These are phyloP conservation scores for Mollisia scopiformis DNA, from an alignment of 2,329 filamentous ascomycete species.

Conservation along the genomic window DNA sequence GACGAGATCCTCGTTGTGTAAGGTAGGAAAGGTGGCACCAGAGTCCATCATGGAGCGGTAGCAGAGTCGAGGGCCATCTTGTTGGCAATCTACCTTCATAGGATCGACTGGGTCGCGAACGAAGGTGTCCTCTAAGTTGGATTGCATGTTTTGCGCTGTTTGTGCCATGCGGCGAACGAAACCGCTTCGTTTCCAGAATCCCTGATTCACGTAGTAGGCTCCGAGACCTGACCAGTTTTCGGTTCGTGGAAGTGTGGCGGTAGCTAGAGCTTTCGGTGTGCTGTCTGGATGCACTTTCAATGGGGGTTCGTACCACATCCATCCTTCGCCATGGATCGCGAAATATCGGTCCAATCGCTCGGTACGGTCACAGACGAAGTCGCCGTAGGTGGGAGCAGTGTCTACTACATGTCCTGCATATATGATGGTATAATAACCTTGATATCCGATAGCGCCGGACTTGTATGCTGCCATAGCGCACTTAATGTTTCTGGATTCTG, in stretches of 20 bases:
- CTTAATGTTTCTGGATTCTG: conserved; percentile 45
- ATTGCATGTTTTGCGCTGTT: not conserved
- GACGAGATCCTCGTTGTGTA: conserved; percentile 41
- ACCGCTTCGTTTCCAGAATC: conserved; percentile 25
- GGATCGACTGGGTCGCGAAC: not conserved
- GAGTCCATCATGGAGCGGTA: conserved; percentile 45
- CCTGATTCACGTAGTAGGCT: conserved; percentile 20
- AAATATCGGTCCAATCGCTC: conserved; percentile 44
- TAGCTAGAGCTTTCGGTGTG: conserved; percentile 1
- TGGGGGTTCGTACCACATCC: conserved; percentile 46
- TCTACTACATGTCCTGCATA: conserved; percentile 48
- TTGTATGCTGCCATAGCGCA: conserved; percentile 47
- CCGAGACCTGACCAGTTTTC: conserved; percentile 9
- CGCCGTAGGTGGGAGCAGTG: conserved; percentile 40
- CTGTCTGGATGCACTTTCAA: conserved; percentile 33
- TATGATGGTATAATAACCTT: conserved; percentile 44
- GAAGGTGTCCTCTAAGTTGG: not conserved
- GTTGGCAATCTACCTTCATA: conserved; percentile 12
- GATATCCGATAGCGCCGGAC: conserved; percentile 44
- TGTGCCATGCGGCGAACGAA: conserved; percentile 20
- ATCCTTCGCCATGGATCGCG: conserved; percentile 42
- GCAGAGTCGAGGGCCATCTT: conserved; percentile 33
- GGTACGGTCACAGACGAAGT: conserved; percentile 43
- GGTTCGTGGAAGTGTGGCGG: not conserved
- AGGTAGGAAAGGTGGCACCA: conserved; percentile 46